Percentiles rank a stretch among this genome's conserved stretches.
Evolutionary conservation across 2,329 filamentous ascomycete species (phyloP).

Genomic region (Epichloe coenophiala): DNA sequence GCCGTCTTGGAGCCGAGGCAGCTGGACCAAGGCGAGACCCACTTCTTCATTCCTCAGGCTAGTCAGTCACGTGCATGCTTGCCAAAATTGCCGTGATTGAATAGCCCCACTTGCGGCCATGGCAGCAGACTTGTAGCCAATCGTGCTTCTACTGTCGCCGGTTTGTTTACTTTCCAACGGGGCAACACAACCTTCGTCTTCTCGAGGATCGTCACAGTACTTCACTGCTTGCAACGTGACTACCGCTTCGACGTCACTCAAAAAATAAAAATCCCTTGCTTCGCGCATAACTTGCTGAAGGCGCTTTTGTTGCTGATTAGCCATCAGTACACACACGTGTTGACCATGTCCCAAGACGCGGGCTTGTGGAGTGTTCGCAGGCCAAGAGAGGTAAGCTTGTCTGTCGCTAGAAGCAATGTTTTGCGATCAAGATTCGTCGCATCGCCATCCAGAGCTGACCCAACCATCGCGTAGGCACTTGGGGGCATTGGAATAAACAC

Average conservation of each 20-base stretch:
- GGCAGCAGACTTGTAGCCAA: slow-evolving; percentile 11
- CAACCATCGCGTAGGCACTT: slow-evolving; percentile 50
- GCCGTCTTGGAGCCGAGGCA: slow-evolving; percentile 18
- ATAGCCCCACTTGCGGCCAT: not conserved
- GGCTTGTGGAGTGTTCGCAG: slow-evolving; percentile 86
- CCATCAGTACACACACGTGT: slow-evolving; percentile 6
- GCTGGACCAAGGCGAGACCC: not conserved
- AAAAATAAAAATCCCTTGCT: not conserved
- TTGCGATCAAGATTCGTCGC: slow-evolving; percentile 7
- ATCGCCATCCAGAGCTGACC: slow-evolving; percentile 1
- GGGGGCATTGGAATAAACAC: slow-evolving; percentile 73
- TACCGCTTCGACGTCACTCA: not conserved
- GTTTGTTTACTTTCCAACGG: slow-evolving; percentile 31
- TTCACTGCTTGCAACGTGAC: not conserved
- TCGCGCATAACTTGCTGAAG: not conserved
- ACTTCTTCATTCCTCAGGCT: not conserved
- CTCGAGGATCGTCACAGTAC: not conserved
- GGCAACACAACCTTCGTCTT: slow-evolving; percentile 23
- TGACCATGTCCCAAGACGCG: slow-evolving; percentile 68
- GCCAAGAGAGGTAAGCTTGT: slow-evolving; percentile 63
- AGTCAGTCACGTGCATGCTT: slow-evolving; percentile 14
- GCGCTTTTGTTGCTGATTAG: not conserved
- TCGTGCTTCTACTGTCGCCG: slow-evolving; percentile 7
- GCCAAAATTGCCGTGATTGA: not conserved
- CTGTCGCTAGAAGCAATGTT: slow-evolving; percentile 3